Base-by-base conservation (phyloP, 2,329 filamentous ascomycete species). In the Mycogone perniciosa region DNA sequence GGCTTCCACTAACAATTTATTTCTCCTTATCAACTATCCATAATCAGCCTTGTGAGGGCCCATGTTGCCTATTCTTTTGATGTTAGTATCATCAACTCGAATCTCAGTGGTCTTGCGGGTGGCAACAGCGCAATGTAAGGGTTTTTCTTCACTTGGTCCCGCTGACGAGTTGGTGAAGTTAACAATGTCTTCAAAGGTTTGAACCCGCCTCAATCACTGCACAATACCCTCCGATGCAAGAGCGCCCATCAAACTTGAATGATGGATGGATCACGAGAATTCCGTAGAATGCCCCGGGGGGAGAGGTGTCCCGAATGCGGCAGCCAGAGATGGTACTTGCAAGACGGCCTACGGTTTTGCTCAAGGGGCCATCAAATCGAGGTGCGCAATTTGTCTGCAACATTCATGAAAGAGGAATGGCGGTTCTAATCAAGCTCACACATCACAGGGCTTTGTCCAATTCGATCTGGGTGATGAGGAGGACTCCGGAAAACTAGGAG, bases 291-390 rank as follows among this genome's bases (percentile, higher is more conserved):
- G 57, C 73, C 73, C n/a, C 64, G 63, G 26, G 76, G 76, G 31
- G 75, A 82, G 59, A 69, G 73, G 42, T 82, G 80, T 58, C 74
- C 79, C 34, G 76, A 80, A 60, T 95, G 89, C 64, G 84, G 86
- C 53, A 85, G 86, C 46, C 77, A 76, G 39, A 79, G 79, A 55
- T 89, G 86, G 71, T 87, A 88, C 62, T 73, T 84, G 31, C 83
- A 90, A 57, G 86, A 87, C 67, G 88, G 89, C 4, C 79, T 85
- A 52, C 81, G 84, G 55, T 95, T 88, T 66, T 95, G 89, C 67
- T 77, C 85, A 56, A 84, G 88, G 58, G 89, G 89, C 31, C 89
- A 95, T 71, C 81, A 85, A 58, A 84, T 91, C 59, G 83, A 89
- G 70, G 86, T 88, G 70, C 54, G 67, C 13, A 4, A n/a, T 11